Conservation (phyloP, 2,329 filamentous ascomycete genomes). For the Diaporthe batatas region DNA sequence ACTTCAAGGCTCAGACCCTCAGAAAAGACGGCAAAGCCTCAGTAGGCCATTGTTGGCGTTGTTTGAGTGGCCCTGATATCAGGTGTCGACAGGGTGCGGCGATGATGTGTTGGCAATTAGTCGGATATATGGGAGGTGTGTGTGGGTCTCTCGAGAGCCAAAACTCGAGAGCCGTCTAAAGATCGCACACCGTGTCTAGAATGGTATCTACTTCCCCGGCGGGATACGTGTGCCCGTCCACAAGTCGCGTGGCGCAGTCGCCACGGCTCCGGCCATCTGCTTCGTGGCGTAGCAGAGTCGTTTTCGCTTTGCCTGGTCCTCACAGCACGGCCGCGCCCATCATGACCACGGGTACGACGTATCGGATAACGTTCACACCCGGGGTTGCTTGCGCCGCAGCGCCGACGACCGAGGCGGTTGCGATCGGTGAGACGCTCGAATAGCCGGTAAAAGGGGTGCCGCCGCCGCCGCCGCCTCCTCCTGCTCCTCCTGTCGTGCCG, state of each 20-base stretch:
- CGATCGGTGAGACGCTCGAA: slow-evolving; percentile 38
- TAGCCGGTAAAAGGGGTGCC: slow-evolving; percentile 38
- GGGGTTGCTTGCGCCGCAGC: slow-evolving; percentile 36
- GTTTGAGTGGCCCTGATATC: background rate
- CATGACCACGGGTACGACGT: slow-evolving; percentile 34
- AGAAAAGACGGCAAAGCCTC: background rate
- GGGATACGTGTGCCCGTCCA: background rate
- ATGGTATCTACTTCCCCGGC: slow-evolving; percentile 22
- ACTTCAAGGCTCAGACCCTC: background rate
- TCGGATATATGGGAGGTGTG: slow-evolving; percentile 39
- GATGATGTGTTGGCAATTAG: slow-evolving; percentile 34
- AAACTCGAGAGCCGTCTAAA: slow-evolving; percentile 38
- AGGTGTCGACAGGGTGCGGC: slow-evolving; percentile 29
- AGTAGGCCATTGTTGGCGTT: background rate
- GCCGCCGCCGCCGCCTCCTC: slow-evolving; percentile 19
- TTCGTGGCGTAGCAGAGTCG: background rate
- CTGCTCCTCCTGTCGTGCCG: slow-evolving; percentile 2
- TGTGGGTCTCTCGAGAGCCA: slow-evolving; percentile 28
- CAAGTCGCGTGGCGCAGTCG: background rate
- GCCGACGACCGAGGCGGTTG: slow-evolving; percentile 39
- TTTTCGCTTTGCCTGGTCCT: background rate
- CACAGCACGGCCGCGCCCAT: slow-evolving; percentile 36
- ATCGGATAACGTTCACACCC: slow-evolving; percentile 21
- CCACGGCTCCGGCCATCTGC: background rate
- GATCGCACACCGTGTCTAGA: slow-evolving; percentile 27